Percentiles rank a stretch among this genome's conserved stretches.
Conservation (phyloP, 164 flowering plant genomes). For the Echeveria elegans region DNA sequence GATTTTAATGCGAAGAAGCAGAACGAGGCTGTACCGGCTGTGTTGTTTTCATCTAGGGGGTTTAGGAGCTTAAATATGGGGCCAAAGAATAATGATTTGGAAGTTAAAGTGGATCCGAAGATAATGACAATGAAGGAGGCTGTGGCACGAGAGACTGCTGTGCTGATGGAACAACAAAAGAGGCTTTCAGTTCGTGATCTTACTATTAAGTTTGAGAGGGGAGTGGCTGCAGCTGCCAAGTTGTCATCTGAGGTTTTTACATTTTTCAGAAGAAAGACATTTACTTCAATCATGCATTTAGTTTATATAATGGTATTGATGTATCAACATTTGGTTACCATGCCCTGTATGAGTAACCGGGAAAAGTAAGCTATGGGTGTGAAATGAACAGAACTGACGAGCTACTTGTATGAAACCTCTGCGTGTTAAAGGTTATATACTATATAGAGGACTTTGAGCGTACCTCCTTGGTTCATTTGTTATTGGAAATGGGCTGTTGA, state of each 20-base stretch:
- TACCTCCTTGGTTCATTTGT: background rate
- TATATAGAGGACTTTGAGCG: background rate
- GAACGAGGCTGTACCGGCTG: conserved; percentile 36
- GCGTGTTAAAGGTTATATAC: background rate
- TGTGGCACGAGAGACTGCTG: conserved; percentile 46
- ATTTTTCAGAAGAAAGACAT: background rate
- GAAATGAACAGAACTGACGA: background rate
- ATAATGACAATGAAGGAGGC: conserved; percentile 58
- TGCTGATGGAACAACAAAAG: conserved; percentile 53
- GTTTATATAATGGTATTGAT: background rate
- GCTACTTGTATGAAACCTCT: background rate
- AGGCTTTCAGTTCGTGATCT: conserved; percentile 76
- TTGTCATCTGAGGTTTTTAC: conserved; percentile 50
- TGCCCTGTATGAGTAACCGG: background rate
- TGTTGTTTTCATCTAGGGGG: conserved; percentile 43
- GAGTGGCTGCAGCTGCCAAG: conserved; percentile 64
- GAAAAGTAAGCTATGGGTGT: background rate
- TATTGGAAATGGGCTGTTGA: background rate
- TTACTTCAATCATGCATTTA: background rate
- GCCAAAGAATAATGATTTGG: conserved; percentile 47
- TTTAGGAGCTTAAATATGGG: conserved; percentile 63
- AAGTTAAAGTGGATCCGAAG: conserved; percentile 38
- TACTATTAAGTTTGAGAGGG: conserved; percentile 66
- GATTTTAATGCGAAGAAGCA: conserved; percentile 36
- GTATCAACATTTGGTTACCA: background rate